Evolutionary conservation across 148 eudicot genomes (phyloP), one percentile per base, ranked within the genome.

Genomic region (Camellia lanceoleosa): DNA sequence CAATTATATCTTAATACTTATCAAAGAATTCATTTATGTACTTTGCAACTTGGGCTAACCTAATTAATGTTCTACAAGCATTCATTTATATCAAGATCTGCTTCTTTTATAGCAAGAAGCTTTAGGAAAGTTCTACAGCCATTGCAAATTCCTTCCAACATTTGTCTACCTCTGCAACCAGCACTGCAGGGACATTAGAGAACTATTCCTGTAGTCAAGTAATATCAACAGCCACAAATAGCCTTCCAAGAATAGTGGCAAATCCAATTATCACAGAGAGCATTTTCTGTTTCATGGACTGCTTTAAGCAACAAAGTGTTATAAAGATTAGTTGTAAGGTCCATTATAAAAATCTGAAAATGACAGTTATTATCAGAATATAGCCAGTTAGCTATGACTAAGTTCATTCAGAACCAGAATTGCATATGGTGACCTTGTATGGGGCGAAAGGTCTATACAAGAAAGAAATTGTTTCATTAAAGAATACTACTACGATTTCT

Each of bases 401-500:
- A 30, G 30, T 30, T 30, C 30, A 30, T 30, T 30, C 38, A 30
- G 38, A 30, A 30, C 38, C 38, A 30, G 38, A 30, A 30, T 30
- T 30, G 38, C 38, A 30, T 30, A 30, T 30, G 38, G 38, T 30
- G 38, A 30, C 38, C 38, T 30, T 30, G 38, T 30, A 67, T 15
- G 7, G 46, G 71, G n/a, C 4, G 5, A 52, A 5, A 64, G 18
- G 30, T 55, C 41, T 19, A 69, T 42, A n/a, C 4, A 47, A 13
- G 61, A 76, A 74, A 74, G 9, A 12, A 65, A 64, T 41, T 66
- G 41, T 14, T 44, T 64, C 38, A 30, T 44, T 49, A 46, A 60
- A 76, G 20, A 47, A 77, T 4, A 73, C 19, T n/a, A 78, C 64
- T 69, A 16, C 23, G 46, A 69, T 9, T 80, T 59, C 97, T 91